A percentile compares a stretch with the other conserved stretches of the same genome.
phyloP scores from a whole-genome alignment of 2,329 filamentous ascomycete species.

The Pseudophaeomoniella oleicola region DNA sequence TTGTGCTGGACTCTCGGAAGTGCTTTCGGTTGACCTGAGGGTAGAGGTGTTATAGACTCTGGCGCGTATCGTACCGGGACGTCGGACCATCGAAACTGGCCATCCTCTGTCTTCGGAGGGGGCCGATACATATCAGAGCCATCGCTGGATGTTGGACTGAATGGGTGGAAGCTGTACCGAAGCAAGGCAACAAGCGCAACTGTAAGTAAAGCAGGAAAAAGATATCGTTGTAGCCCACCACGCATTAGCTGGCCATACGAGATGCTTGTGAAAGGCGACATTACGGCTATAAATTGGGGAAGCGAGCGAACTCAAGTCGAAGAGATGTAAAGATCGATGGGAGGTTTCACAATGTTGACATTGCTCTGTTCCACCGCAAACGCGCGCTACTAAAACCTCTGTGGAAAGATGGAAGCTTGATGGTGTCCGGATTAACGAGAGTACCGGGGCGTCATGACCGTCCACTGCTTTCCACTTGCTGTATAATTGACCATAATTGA shows the following conservation, averaged over 20 bases:
- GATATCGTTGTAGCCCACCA: neutral
- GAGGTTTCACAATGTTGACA: too few species aligned
- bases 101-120: neutral
- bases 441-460: too few species aligned
- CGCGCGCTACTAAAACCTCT: too few species aligned
- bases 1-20: slow-evolving; percentile 15
- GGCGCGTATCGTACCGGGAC: slow-evolving; percentile 3
- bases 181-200: neutral
- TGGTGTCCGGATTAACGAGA: too few species aligned
- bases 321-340: too few species aligned
- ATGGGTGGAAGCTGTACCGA: neutral
- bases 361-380: too few species aligned
- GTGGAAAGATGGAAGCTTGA: too few species aligned
- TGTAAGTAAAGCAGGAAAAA: neutral
- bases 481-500: too few species aligned
- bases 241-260: neutral
- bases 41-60: slow-evolving; percentile 7
- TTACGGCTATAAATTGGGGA: too few species aligned
- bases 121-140: neutral
- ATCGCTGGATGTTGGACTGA: neutral
- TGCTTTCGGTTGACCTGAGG: slow-evolving; percentile 8
- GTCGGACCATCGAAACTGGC: neutral
- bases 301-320: too few species aligned
- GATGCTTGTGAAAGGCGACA: too few species aligned
- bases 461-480: too few species aligned